A percentile compares a stretch with the other conserved stretches of the same genome.
Evolutionary conservation across 352 stramenopile genomes (phyloP).

Genomic region (Pythium pyrilobum): DNA sequence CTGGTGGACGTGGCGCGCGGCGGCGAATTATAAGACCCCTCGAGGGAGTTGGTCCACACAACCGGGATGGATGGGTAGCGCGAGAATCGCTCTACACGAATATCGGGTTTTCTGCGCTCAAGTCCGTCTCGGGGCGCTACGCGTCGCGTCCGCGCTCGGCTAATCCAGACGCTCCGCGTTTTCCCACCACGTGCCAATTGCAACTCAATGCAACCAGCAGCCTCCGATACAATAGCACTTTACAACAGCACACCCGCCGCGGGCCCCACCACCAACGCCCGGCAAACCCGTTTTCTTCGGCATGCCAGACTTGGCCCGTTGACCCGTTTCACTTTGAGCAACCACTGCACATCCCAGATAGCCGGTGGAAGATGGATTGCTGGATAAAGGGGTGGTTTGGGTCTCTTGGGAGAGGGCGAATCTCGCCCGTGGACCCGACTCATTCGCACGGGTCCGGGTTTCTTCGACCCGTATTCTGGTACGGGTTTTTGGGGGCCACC

Average conservation of each 20-base stretch:
- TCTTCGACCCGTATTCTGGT: neutral
- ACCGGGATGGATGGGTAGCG: slow-evolving; percentile 9
- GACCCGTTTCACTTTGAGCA: neutral
- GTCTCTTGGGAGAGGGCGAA: slow-evolving; percentile 7
- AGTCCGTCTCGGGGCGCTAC: neutral
- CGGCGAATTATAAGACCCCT: neutral
- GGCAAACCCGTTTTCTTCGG: slow-evolving; percentile 5
- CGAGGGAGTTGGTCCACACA: neutral
- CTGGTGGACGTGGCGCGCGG: neutral
- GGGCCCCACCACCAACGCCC: slow-evolving; percentile 12
- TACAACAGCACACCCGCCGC: slow-evolving; percentile 1
- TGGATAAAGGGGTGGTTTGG: neutral
- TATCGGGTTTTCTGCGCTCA: neutral
- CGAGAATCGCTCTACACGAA: slow-evolving; percentile 2
- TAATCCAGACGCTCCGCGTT: neutral
- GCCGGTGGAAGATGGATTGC: too few relatives aligned
- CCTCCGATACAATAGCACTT: slow-evolving; percentile 12
- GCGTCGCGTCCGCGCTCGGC: slow-evolving; percentile 3
- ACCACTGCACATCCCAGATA: too few relatives aligned
- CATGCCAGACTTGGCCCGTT: neutral
- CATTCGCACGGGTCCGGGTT: slow-evolving; percentile 10
- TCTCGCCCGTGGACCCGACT: slow-evolving; percentile 5
- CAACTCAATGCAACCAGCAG: slow-evolving; percentile 24
- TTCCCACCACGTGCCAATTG: slow-evolving; percentile 23
- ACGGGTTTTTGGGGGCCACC: slow-evolving; percentile 21